Evolutionary conservation across 208 protist species (phyloP), one percentile per base, ranked within the genome.

Genomic region (Polymyxa betae): DNA sequence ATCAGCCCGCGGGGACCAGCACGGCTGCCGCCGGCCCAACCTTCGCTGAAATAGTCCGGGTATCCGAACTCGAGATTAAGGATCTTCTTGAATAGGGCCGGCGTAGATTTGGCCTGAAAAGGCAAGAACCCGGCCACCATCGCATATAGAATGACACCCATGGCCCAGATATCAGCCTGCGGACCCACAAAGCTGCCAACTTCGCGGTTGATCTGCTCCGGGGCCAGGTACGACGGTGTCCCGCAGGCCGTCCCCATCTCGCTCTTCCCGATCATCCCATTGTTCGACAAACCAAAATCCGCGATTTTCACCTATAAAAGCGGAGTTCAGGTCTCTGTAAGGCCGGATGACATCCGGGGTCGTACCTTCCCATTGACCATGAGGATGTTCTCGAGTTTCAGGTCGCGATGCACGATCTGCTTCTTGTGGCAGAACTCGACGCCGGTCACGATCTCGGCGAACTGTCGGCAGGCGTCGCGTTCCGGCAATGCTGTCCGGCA

Each of bases 91-190:
- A 82, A 82, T n/a, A 82, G 72, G 72, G 72, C 72, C 35, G 72
- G 72, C 16, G 72, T 82, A 35, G 35, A 38, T 12, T 43, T 35
- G 35, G 72, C 72, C 16, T 82, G n/a, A 43, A 82, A 82, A 5
- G 72, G 72, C 16, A 82, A n/a, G 72, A 82, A 82, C 72, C 72
- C 90, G 40, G 90, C n/a, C 0, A 91, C 78, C 44, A 91, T 38
- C 32, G 90, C 72, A 43, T 91, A 91, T 29, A 91, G 88, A 68
- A 91, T 88, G 5, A 91, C 43, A n/a, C 90, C 90, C 60, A 60
- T 89, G 20, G 78, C 68, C 90, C 90, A 91, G 10, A 91, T 32
- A 87, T 91, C 90, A 38, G 90, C 72, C 0, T 0, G 0, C 0
- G 32, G 0, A 45, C 90, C 90, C 0, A 77, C 41, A 43, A 87